Evolutionary conservation across 495 filamentous ascomycete species (phyloP).

Genomic region (Hypoxylon subgilvum): DNA sequence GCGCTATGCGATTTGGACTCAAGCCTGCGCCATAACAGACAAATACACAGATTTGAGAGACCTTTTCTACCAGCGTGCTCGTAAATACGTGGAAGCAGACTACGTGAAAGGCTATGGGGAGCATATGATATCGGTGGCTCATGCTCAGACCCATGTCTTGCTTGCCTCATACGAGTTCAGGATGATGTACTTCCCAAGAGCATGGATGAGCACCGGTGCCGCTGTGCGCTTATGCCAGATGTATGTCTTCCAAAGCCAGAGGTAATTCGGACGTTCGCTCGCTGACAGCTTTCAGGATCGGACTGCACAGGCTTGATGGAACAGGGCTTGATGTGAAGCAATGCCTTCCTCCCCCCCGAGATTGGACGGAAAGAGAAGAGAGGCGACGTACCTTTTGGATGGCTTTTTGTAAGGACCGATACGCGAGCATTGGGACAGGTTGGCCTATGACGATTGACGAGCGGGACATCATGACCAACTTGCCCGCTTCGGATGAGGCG

Average conservation of each 20-base stretch:
- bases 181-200: slow-evolving; percentile 96
- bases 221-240: slow-evolving; percentile 80
- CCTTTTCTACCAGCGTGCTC: slow-evolving; percentile 83
- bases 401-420: slow-evolving; percentile 86
- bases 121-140: slow-evolving; percentile 76
- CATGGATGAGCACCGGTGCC: slow-evolving; percentile 90
- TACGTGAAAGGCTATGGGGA: slow-evolving; percentile 95
- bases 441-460: slow-evolving; percentile 97
- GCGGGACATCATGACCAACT: slow-evolving; percentile 83
- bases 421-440: slow-evolving; percentile 94
- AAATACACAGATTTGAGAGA: slow-evolving; percentile 78
- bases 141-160: slow-evolving; percentile 82
- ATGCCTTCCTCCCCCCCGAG: slow-evolving; percentile 78
- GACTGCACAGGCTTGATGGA: slow-evolving; percentile 87
- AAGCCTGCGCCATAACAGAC: slow-evolving; percentile 81
- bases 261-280: not conserved
- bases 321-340: slow-evolving; percentile 90
- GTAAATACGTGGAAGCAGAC: slow-evolving; percentile 87
- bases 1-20: slow-evolving; percentile 92
- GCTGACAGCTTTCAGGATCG: slow-evolving; percentile 61
- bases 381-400: slow-evolving; percentile 93
- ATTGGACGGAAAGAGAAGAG: slow-evolving; percentile 95
- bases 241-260: slow-evolving; percentile 44
- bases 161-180: slow-evolving; percentile 90
- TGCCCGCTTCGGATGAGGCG: slow-evolving; percentile 86